These are phyloP conservation scores for Malassezia sp. DNA, from an alignment of 1,284 basidiomycete species.

Conservation along the genomic window DNA sequence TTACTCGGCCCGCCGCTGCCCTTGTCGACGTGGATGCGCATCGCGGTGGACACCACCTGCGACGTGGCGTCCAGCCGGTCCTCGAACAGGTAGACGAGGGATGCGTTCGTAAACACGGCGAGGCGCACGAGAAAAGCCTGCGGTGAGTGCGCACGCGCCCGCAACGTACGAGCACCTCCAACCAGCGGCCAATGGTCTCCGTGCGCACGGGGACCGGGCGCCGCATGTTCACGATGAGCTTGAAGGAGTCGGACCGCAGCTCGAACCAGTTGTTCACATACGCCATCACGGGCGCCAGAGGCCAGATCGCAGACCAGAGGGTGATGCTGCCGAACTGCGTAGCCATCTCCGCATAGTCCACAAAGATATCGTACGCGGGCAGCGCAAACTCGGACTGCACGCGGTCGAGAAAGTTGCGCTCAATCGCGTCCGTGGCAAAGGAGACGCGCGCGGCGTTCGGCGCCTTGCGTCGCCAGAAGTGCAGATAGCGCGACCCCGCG, in stretches of 20 bases:
- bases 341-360: slow-evolving; percentile 89
- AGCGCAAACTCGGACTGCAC: slow-evolving; percentile 67
- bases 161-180: slow-evolving; percentile 69
- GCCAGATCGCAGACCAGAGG: slow-evolving; percentile 89
- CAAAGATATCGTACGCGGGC: slow-evolving; percentile 58
- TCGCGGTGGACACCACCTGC: slow-evolving; percentile 22
- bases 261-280: slow-evolving; percentile 74
- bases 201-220: slow-evolving; percentile 73
- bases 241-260: slow-evolving; percentile 83
- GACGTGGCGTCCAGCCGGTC: slow-evolving; percentile 12
- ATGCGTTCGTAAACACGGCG: slow-evolving; percentile 28
- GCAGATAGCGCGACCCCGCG: background rate
- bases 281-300: slow-evolving; percentile 56
- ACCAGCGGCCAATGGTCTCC: slow-evolving; percentile 88
- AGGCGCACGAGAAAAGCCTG: slow-evolving; percentile 33
- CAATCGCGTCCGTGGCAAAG: slow-evolving; percentile 48
- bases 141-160: too few species aligned
- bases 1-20: background rate
- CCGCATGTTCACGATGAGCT: slow-evolving; percentile 73
- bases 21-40: slow-evolving; percentile 27
- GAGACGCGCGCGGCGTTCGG: background rate
- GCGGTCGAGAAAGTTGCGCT: slow-evolving; percentile 62
- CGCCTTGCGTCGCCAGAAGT: slow-evolving; percentile 2
- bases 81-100: slow-evolving; percentile 35
- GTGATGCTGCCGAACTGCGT: slow-evolving; percentile 68